Evolutionary conservation across 2,329 filamentous ascomycete species (phyloP), one percentile per base, ranked within the genome.

Genomic region (Tympanopsis confertula): DNA sequence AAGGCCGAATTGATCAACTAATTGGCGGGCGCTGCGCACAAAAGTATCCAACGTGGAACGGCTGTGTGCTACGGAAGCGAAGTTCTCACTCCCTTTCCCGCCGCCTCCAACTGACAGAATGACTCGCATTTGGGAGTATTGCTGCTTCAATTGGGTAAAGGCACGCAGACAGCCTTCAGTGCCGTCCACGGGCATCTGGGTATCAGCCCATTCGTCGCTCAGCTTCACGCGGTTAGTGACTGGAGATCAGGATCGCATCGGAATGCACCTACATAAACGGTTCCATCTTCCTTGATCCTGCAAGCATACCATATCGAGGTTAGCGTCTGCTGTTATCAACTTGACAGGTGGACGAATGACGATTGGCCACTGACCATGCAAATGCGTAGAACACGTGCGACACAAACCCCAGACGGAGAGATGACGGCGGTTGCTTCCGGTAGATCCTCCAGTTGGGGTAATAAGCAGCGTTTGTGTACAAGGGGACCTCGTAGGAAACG

Each of bases 51-150:
- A 60, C 3, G 65, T 54, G 3, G 52, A 46, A 12, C 60, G 55
- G 45, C 62, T 66, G 13, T 61, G 59, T 13, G 78, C 73, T 17
- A 81, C 63, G 12, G 51, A 57, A 1, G 76, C 64, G 46, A 82
- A 83, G 40, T 75, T 68, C 38, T 69, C 67, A 49, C 76, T 80
- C 14, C 71, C 75, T n/a, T n/a, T n/a, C 12, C 63, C 63, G 13
- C 74, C 77, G 17, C 78, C 78, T 13, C 78, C 78, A 19, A 83
- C 61, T 1, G 78, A 82, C 4, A 82, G 59, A 13, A 83, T 58
- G 2, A 77, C 68, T 44, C 70, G 71, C 45, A 82, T 55, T 41
- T 66, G 61, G n/a, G n/a, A n/a, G 1, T 66, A 68, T 40, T 76
- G 66, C 41, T 68, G 22, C 22, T n/a, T 7, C 38, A 81, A 56